phyloP scores from a whole-genome alignment of 2,329 filamentous ascomycete genomes.

The Ophiocordyceps robertsii region DNA sequence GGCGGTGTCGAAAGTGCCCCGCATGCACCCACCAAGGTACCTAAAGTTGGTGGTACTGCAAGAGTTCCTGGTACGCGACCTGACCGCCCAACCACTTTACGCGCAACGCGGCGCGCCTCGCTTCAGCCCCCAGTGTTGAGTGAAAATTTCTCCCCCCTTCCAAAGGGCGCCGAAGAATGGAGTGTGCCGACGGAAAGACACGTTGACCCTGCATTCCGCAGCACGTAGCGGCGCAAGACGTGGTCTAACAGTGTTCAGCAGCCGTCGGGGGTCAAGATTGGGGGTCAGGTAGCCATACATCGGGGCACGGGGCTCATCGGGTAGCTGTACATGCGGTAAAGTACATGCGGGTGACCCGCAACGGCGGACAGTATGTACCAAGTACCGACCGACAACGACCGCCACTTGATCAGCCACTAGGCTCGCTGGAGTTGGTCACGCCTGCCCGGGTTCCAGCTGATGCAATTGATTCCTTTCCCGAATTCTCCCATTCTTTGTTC shows the following conservation, averaged over 20 bases:
- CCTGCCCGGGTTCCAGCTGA: not conserved
- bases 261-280: not conserved
- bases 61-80: not conserved
- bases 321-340: not conserved
- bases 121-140: not conserved
- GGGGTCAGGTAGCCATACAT: not conserved
- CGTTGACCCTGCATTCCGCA: too few relatives aligned
- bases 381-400: too few relatives aligned
- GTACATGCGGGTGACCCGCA: not conserved
- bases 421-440: conserved; percentile 1
- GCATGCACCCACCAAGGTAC: too few relatives aligned
- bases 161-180: too few relatives aligned
- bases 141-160: too few relatives aligned
- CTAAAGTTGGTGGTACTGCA: too few relatives aligned
- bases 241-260: too few relatives aligned
- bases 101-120: not conserved
- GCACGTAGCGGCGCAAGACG: not conserved
- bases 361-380: too few relatives aligned
- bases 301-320: not conserved
- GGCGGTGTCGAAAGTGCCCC: too few relatives aligned
- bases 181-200: too few relatives aligned
- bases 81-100: not conserved
- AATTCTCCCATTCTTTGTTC: not conserved
- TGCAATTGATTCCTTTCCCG: not conserved
- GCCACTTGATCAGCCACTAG: not conserved